Evolutionary conservation across 768 basidiomycete species (phyloP), one percentile per base, ranked within the genome.

Genomic region (Agaricus subrufescens): DNA sequence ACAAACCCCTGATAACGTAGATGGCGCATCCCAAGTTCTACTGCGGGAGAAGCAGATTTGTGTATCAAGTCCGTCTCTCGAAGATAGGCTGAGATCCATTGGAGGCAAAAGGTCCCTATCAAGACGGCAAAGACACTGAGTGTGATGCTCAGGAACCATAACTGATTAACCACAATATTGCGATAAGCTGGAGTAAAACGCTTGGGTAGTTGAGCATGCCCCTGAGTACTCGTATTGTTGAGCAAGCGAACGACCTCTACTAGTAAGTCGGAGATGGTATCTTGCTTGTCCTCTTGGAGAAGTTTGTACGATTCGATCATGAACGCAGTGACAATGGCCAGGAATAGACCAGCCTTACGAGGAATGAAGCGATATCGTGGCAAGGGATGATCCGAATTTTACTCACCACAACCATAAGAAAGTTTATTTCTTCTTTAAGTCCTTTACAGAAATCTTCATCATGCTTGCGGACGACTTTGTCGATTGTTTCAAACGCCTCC

Each of bases 101-200:
- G 56, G 10, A 57, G 45, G 23, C 56, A 57, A 29, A 57, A 37
- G 4, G 46, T 57, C 3, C 56, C 56, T 4, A 57, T 19, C 5
- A 46, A 14, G 45, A 51, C 51, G n/a, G 51, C 56, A 25, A 25
- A 29, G 10, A 57, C 43, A 26, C 56, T 57, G 14, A 57, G 25
- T 15, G 29, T 46, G 38, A 57, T 46, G 43, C 56, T 57, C 3
- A 52, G 26, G 15, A 57, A 51, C 56, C 56, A 57, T 5, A 57
- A 8, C 30, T 51, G 51, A 50, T 57, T 57, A 19, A 19, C 19
- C 19, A 19, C 19, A 19, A 19, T 19, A 19, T 19, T 19, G 19
- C 19, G 19, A 19, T 19, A 19, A 19, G 19, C 19, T 19, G 19
- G 19, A 19, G 19, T 19, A 19, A 19, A 19, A 19, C 19, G 19